phyloP scores from a whole-genome alignment of 1,284 basidiomycete genomes.

The Tylopilus sp. region DNA sequence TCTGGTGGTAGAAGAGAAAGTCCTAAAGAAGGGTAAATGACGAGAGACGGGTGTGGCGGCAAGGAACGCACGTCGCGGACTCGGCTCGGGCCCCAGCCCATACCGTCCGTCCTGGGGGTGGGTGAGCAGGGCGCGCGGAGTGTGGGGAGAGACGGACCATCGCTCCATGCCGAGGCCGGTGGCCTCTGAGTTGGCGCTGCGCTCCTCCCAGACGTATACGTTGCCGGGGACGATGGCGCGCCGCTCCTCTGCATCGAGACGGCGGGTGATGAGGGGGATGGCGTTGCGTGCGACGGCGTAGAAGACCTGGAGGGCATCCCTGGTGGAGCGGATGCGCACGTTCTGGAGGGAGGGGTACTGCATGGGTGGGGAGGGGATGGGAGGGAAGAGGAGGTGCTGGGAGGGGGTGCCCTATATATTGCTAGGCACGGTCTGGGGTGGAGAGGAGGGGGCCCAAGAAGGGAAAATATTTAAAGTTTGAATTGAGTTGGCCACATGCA shows the following conservation, averaged over 20 bases:
- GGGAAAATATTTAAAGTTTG: slow-evolving; percentile 38
- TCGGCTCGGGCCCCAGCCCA: slow-evolving; percentile 78
- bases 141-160: slow-evolving; percentile 49
- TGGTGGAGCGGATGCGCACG: slow-evolving; percentile 71
- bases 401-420: slow-evolving; percentile 29
- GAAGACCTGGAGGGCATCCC: slow-evolving; percentile 77
- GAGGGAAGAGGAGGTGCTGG: neutral
- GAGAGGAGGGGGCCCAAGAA: slow-evolving; percentile 18
- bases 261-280: slow-evolving; percentile 72
- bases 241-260: slow-evolving; percentile 75
- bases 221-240: slow-evolving; percentile 65
- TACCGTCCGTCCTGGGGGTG: slow-evolving; percentile 71
- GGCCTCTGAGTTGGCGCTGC: slow-evolving; percentile 71
- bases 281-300: slow-evolving; percentile 65
- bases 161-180: slow-evolving; percentile 79
- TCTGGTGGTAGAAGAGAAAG: slow-evolving; percentile 80
- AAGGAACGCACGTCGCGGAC: slow-evolving; percentile 63
- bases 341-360: slow-evolving; percentile 73
- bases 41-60: neutral
- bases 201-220: slow-evolving; percentile 84
- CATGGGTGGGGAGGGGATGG: slow-evolving; percentile 37
- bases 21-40: slow-evolving; percentile 46
- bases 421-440: slow-evolving; percentile 19
- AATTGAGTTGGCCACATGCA: slow-evolving; percentile 39
- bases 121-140: neutral